Conservation (phyloP, 495 filamentous ascomycete species). For the Neurospora hispaniola region DNA sequence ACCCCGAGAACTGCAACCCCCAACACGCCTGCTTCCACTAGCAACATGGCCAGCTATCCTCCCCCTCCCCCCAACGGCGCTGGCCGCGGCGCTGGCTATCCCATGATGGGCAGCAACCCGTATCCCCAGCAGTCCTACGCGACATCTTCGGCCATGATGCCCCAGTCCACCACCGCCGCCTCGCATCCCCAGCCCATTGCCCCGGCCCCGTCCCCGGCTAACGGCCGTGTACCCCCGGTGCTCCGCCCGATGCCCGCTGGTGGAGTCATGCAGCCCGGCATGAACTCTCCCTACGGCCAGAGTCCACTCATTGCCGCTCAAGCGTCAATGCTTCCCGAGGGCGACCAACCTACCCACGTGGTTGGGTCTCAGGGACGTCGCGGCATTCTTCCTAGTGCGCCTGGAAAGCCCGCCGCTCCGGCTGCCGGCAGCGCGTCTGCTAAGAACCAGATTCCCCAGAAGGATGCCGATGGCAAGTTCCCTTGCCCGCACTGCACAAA, state of each 20-base stretch:
- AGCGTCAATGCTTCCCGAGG: slow-evolving; percentile 33
- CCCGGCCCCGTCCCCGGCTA: slow-evolving; percentile 53
- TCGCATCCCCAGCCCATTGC: slow-evolving; percentile 64
- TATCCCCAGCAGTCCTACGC: slow-evolving; percentile 48
- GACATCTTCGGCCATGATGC: slow-evolving; percentile 52
- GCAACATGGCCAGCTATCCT: slow-evolving; percentile 50
- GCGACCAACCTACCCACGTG: slow-evolving; percentile 68
- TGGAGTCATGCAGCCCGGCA: slow-evolving; percentile 42
- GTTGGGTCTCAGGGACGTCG: slow-evolving; percentile 86
- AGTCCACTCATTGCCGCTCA: slow-evolving; percentile 34
- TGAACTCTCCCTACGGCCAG: slow-evolving; percentile 40
- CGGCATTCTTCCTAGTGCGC: slow-evolving; percentile 82
- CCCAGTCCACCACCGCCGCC: slow-evolving; percentile 52
- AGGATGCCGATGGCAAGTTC: slow-evolving; percentile 94
- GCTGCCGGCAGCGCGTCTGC: slow-evolving; percentile 49
- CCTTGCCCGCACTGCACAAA: slow-evolving; percentile 96
- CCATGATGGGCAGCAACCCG: slow-evolving; percentile 34
- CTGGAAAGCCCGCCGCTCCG: slow-evolving; percentile 60
- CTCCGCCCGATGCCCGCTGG: slow-evolving; percentile 55
- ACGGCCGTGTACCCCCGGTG: slow-evolving; percentile 41
- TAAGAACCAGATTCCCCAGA: slow-evolving; percentile 74
- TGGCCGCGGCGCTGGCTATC: slow-evolving; percentile 39
- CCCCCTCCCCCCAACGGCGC: slow-evolving; percentile 45
- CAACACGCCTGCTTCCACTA: slow-evolving; percentile 49
- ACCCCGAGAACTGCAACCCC: slow-evolving; percentile 52